These are phyloP conservation scores for Globisporangium canariense DNA, from an alignment of 352 stramenopile genomes.

Conservation along the genomic window DNA sequence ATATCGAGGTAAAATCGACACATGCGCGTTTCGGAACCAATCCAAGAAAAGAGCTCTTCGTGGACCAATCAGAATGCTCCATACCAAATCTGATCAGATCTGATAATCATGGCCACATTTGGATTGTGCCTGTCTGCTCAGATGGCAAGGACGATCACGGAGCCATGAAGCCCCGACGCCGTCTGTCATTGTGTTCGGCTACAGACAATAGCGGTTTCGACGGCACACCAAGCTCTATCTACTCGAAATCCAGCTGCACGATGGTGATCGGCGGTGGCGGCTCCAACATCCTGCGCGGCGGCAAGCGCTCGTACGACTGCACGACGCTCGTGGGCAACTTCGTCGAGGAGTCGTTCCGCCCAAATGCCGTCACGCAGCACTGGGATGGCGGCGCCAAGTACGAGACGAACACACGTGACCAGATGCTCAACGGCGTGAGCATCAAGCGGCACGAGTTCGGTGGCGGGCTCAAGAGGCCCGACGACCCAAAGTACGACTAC, in stretches of 20 bases:
- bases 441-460: slow-evolving; percentile 40
- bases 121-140: background rate
- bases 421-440: slow-evolving; percentile 53
- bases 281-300: slow-evolving; percentile 79
- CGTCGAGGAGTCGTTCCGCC: slow-evolving; percentile 73
- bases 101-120: slow-evolving; percentile 3
- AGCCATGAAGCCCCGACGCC: background rate
- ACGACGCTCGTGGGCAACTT: slow-evolving; percentile 81
- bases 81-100: background rate
- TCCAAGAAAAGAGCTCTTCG: background rate
- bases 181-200: background rate
- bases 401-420: slow-evolving; percentile 47
- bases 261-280: slow-evolving; percentile 51
- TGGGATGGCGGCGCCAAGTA: slow-evolving; percentile 47
- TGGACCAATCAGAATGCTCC: slow-evolving; percentile 4
- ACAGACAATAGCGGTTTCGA: background rate
- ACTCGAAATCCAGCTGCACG: background rate
- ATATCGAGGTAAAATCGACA: background rate
- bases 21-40: background rate
- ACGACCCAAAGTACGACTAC: slow-evolving; percentile 72
- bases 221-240: background rate
- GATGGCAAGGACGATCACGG: background rate
- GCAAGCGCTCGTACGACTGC: slow-evolving; percentile 75
- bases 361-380: slow-evolving; percentile 36
- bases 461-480: slow-evolving; percentile 35